These are phyloP conservation scores for Lachnellula suecica DNA, from an alignment of 2,329 filamentous ascomycete genomes.

Conservation along the genomic window DNA sequence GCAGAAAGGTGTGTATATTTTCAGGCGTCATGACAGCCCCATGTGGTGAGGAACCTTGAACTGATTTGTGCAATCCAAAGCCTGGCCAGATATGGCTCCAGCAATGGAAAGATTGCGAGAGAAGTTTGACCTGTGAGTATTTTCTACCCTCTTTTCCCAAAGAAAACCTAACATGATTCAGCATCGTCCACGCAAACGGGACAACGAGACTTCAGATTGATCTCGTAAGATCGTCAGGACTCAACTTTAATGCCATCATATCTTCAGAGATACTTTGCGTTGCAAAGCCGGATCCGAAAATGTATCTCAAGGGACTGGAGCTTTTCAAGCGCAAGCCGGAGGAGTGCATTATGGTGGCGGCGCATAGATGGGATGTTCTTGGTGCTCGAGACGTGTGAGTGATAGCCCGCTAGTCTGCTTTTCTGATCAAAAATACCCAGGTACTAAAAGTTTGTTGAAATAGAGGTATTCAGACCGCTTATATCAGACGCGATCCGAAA, in stretches of 20 bases:
- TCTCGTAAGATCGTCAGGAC: constrained; percentile 44
- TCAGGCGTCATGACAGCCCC: no score
- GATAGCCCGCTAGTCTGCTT: no score
- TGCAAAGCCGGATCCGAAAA: constrained; percentile 47
- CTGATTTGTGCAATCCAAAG: constrained; percentile 9
- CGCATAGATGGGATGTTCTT: constrained; percentile 53
- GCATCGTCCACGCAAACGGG: constrained; percentile 53
- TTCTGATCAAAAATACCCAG: no score
- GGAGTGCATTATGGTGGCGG: constrained; percentile 52
- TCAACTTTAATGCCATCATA: constrained; percentile 51
- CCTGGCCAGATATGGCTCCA: constrained; percentile 49
- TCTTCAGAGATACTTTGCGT: constrained; percentile 50
- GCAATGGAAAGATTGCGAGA: constrained; percentile 36
- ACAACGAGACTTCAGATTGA: constrained; percentile 55
- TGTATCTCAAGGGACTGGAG: constrained; percentile 45
- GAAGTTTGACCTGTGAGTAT: not conserved
- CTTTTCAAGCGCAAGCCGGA: constrained; percentile 44
- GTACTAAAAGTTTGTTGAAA: not conserved
- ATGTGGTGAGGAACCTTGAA: not conserved
- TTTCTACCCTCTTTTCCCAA: not conserved
- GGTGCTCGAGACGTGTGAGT: constrained; percentile 40
- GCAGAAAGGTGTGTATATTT: not conserved
- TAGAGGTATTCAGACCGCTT: constrained; percentile 49
- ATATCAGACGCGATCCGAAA: constrained; percentile 51
- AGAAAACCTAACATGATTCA: constrained; percentile 17